Conservation (phyloP, 148 eudicot species). For the Persicaria maculosa region DNA sequence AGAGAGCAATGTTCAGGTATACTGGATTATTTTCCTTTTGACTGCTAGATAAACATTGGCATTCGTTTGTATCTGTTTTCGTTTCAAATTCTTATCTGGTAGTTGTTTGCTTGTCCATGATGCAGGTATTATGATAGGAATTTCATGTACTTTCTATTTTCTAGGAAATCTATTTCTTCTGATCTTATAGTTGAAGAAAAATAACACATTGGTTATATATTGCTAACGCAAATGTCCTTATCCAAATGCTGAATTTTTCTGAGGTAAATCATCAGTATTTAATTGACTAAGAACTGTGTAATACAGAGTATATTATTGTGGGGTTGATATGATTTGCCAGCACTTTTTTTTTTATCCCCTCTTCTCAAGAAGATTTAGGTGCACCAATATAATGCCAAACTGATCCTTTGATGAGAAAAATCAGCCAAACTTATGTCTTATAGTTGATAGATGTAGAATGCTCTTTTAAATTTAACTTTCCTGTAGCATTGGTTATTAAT, state of each 20-base stretch:
- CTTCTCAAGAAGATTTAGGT: not conserved
- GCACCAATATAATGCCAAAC: constrained; percentile 2
- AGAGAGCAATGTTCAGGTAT: constrained; percentile 97
- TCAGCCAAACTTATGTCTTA: not conserved
- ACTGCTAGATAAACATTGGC: not conserved
- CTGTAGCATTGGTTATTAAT: not conserved
- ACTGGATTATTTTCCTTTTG: not conserved
- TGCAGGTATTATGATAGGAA: not conserved
- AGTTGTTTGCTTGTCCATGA: not conserved
- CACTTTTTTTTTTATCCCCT: not conserved
- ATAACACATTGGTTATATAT: not conserved
- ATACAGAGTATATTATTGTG: too few species aligned
- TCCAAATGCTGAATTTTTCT: not conserved
- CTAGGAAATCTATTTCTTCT: not conserved
- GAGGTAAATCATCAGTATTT: not conserved
- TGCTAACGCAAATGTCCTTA: not conserved
- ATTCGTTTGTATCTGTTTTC: not conserved
- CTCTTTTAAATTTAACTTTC: not conserved
- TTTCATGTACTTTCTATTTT: not conserved
- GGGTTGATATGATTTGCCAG: not conserved
- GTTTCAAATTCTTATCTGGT: not conserved
- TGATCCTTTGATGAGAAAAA: not conserved
- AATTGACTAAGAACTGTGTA: not conserved
- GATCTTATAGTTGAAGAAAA: not conserved
- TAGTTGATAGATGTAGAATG: not conserved